A percentile compares a stretch with the other conserved stretches of the same genome.
These are phyloP conservation scores for Ophiostoma triangulosporum DNA, from an alignment of 2,329 filamentous ascomycete genomes.

Conservation along the genomic window DNA sequence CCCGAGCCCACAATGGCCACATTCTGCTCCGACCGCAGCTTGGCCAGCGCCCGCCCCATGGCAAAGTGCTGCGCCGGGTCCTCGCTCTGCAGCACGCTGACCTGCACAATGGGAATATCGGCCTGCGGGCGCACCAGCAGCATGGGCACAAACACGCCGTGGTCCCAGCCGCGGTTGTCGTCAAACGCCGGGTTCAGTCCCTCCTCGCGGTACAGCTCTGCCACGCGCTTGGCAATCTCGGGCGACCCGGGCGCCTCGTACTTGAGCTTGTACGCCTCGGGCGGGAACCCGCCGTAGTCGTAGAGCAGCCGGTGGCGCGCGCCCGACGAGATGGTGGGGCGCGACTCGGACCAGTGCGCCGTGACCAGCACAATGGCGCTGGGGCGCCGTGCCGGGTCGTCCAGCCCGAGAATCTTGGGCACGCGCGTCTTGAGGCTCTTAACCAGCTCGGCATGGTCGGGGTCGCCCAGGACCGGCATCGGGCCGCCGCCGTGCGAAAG, in stretches of 20 bases:
- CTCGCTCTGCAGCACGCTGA: conserved; percentile 40
- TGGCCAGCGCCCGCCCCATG: conserved; percentile 38
- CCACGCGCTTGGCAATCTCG: conserved; percentile 35
- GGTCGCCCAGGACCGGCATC: conserved; percentile 44
- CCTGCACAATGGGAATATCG: conserved; percentile 40
- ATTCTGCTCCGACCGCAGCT: conserved; percentile 30
- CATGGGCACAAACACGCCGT: conserved; percentile 47
- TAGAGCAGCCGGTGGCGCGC: conserved; percentile 36
- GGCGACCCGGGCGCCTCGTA: conserved; percentile 44
- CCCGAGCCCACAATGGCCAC: conserved; percentile 48
- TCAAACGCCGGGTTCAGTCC: conserved; percentile 31
- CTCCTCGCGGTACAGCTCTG: conserved; percentile 27
- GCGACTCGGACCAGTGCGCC: conserved; percentile 40
- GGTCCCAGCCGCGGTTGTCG: conserved; percentile 38
- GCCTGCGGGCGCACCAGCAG: conserved; percentile 39
- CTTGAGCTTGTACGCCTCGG: conserved; percentile 38
- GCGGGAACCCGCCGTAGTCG: conserved; percentile 45
- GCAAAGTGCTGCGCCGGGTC: conserved; percentile 33
- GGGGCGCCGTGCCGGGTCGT: conserved; percentile 28
- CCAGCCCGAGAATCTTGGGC: conserved; percentile 41
- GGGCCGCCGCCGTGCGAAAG: conserved; percentile 41
- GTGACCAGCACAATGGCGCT: conserved; percentile 42
- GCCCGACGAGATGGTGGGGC: conserved; percentile 37
- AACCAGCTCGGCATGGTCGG: conserved; percentile 34
- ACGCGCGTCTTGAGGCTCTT: conserved; percentile 38